Base-by-base conservation (phyloP, 2,329 filamentous ascomycete species). In the Colletotrichum gigasporum region DNA sequence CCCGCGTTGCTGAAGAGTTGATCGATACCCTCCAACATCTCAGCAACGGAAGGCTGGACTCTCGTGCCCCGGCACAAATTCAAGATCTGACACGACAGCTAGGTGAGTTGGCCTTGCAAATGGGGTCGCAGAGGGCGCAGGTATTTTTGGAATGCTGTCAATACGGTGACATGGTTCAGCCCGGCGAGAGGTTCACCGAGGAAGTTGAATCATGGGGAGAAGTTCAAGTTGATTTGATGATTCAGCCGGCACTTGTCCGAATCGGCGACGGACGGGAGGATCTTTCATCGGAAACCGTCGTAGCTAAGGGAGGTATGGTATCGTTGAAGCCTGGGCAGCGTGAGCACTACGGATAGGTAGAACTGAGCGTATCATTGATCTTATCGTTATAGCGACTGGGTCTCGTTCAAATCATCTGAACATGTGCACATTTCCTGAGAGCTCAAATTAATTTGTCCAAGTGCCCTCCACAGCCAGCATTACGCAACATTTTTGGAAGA, bases 71-170 rank as follows among this genome's bases (percentile, higher is more conserved):
- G 26, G 20, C 28, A 11, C 12, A 48, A 22, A 44, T 59, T 20
- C 11, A 11, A 12, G 32, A 22, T 10, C 18, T 64, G 3, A 32
- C 35, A 2, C 11, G 34, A 22, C 20, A 30, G 14, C 6, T 37
- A n/a, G 62, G 54, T 11, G 22, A 54, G 6, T 41, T 65, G 3
- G 47, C 55, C 14, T 39, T 65, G 7, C 24, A 60, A 32, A 60
- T 65, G 54, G 54, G 62, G 8, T 54, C 62, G 3, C 62, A 65
- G 50, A 48, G 62, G 4, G 47, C 62, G 1, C 48, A 44, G 48
- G n/a, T 65, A 2, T 22, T n/a, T 2, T 24, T 65, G 30, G 47
- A 65, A 12, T 20, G 6, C 4, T 60, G 62, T 42, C 12, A 18
- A 22, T 26, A 50, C 28, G 59, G 52, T 10, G 59, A 63, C 5